Base-by-base conservation (phyloP, 345 rosid genomes). In the Populus deltoides region DNA sequence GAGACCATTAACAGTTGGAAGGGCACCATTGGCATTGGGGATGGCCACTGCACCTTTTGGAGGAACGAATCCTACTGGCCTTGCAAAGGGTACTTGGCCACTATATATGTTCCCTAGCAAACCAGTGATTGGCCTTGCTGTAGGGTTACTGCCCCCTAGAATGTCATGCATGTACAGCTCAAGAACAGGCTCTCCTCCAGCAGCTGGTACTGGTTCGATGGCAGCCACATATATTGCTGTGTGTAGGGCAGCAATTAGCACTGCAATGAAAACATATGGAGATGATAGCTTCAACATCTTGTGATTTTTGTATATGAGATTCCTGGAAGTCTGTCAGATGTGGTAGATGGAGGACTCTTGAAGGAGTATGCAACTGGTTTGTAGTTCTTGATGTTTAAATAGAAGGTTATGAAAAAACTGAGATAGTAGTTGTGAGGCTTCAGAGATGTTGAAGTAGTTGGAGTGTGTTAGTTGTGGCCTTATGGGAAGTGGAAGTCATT, bases 61-160 rank as follows among this genome's bases (percentile, higher is more conserved):
- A 7, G 97, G 92, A 41, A 82, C 72, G 83, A 96, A 91, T 13
- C 95, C 99, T 25, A 93, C 74, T 24, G 90, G 93, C 83, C 86
- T 90, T 27, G 99, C 99, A 74, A 92, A 96, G 29, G 99, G 98
- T 49, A 96, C 99, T 75, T 96, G 97, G 24, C 98, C 97, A 16
- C 85, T 89, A 84, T 93, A 96, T n/a, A 96, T 93, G 88, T 89
- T 92, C 20, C 99, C 99, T 25, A 92, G 88, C 86, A 96, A 80
- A 78, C 99, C 99, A 0, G 99, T 94, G 84, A 96, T 77, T 1
- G 97, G 99, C 75, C 98, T 89, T 0, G 98, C 97, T 0, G 98
- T 92, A 3, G 98, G 98, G 74, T 83, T 96, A 82, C 91, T 85
- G 55, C 99, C 99, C 2, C 97, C 98, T 1, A 93, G 94, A 77